Evolutionary conservation across 1,284 basidiomycete genomes (phyloP).

Genomic region (Lignosus rhinocerotis): DNA sequence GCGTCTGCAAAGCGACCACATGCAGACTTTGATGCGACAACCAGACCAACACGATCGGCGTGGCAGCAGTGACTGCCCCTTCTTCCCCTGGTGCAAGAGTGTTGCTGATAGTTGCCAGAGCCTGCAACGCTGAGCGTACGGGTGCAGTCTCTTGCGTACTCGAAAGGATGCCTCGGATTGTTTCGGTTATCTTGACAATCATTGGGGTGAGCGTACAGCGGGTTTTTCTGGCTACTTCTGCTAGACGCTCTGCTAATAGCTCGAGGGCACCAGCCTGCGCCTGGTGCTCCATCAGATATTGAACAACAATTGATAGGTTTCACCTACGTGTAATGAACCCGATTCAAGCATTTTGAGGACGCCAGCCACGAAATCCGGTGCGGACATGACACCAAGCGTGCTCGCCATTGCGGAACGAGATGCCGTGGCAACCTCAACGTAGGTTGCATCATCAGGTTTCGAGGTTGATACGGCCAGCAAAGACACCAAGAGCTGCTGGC

Average conservation of each 20-base stretch:
- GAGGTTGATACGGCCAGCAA: conserved; percentile 42
- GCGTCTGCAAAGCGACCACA: conserved; percentile 47
- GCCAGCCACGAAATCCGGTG: conserved; percentile 60
- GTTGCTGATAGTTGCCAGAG: conserved; percentile 57
- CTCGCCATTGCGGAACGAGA: conserved; percentile 51
- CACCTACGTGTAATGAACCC: conserved; percentile 46
- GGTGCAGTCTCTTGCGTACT: conserved; percentile 41
- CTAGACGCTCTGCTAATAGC: conserved; percentile 66
- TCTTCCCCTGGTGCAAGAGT: conserved; percentile 71
- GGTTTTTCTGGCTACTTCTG: conserved; percentile 57
- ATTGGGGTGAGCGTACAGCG: conserved; percentile 53
- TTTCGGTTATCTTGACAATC: conserved; percentile 52
- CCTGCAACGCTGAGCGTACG: conserved; percentile 51
- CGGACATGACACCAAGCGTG: conserved; percentile 63
- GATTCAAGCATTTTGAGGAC: conserved; percentile 54
- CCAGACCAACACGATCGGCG: conserved; percentile 59
- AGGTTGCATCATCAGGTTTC: conserved; percentile 26
- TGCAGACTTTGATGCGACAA: conserved; percentile 42
- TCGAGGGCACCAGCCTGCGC: conserved; percentile 63
- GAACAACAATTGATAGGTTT: not conserved
- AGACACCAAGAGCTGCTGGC: conserved; percentile 43
- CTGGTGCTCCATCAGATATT: conserved; percentile 36
- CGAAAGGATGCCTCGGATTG: conserved; percentile 50
- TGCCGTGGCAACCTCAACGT: conserved; percentile 44
- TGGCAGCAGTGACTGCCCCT: conserved; percentile 51